Conservation (phyloP, 73 alveolate species). For the Uronychia setigera region DNA sequence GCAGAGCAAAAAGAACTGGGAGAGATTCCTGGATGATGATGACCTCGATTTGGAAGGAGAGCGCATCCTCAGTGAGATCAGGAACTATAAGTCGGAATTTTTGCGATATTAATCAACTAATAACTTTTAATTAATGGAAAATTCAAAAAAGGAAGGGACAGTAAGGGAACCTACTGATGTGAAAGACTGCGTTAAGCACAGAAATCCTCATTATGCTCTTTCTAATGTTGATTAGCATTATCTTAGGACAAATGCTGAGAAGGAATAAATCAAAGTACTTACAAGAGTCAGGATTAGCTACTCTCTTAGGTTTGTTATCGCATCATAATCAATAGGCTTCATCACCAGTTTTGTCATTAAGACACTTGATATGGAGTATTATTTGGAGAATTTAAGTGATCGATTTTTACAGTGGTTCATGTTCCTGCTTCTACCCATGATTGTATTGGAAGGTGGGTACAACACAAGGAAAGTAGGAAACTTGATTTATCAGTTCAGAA, state of each 20-base stretch:
- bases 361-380: slow-evolving; percentile 11
- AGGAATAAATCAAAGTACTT: slow-evolving; percentile 27
- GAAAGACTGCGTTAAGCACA: neutral
- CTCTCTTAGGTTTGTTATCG: neutral
- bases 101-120: slow-evolving; percentile 1
- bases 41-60: slow-evolving; percentile 53
- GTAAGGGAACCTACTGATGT: neutral
- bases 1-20: slow-evolving; percentile 51
- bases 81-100: slow-evolving; percentile 46
- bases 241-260: slow-evolving; percentile 56
- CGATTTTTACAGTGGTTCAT: slow-evolving; percentile 47
- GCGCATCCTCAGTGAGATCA: slow-evolving; percentile 46
- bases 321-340: slow-evolving; percentile 37
- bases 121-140: neutral
- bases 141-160: neutral
- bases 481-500: slow-evolving; percentile 4
- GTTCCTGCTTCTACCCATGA: slow-evolving; percentile 53
- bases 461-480: slow-evolving; percentile 62
- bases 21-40: slow-evolving; percentile 53
- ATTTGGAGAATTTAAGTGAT: slow-evolving; percentile 16
- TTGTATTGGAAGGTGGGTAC: slow-evolving; percentile 62
- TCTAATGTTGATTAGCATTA: slow-evolving; percentile 37
- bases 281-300: slow-evolving; percentile 59
- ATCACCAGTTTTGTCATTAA: slow-evolving; percentile 35
- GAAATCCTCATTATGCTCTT: slow-evolving; percentile 54